These are phyloP conservation scores for Adansonia gregorii DNA, from an alignment of 441 rosid species.

Conservation along the genomic window DNA sequence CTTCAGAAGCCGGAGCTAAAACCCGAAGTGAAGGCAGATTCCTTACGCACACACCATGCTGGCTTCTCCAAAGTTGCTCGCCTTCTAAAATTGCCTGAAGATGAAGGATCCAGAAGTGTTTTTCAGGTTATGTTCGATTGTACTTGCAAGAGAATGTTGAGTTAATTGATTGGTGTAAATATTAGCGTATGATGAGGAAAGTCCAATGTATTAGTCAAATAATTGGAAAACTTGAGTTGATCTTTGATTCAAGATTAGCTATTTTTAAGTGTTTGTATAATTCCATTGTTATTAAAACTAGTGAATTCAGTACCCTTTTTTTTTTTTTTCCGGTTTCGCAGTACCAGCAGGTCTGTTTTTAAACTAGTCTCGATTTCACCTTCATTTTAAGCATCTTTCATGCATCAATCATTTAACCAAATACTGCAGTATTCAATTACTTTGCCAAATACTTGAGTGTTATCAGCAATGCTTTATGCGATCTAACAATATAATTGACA, in stretches of 20 bases:
- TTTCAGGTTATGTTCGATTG: conserved; percentile 65
- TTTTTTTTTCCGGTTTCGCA: not conserved
- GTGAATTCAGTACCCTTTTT: not conserved
- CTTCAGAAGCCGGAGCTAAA: conserved; percentile 31
- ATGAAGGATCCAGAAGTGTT: conserved; percentile 43
- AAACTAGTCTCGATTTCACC: not conserved
- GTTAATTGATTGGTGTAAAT: not conserved
- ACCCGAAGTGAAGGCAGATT: conserved; percentile 38
- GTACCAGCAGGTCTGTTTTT: not conserved
- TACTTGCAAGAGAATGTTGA: conserved; percentile 60
- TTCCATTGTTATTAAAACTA: not conserved
- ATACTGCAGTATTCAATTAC: not conserved
- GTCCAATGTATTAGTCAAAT: not conserved
- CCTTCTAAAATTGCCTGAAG: conserved; percentile 59
- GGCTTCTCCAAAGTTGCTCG: conserved; percentile 75
- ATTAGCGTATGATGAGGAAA: not conserved
- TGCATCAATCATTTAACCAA: not conserved
- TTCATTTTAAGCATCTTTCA: conserved; percentile 3
- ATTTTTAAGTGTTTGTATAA: not conserved
- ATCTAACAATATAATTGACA: too few species aligned
- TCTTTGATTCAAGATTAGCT: not conserved
- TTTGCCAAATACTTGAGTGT: not conserved
- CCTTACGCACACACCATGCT: conserved; percentile 45
- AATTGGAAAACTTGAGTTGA: not conserved
- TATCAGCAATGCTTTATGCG: not conserved